These are phyloP conservation scores for Suillus subluteus DNA, from an alignment of 768 basidiomycete genomes.

Conservation along the genomic window DNA sequence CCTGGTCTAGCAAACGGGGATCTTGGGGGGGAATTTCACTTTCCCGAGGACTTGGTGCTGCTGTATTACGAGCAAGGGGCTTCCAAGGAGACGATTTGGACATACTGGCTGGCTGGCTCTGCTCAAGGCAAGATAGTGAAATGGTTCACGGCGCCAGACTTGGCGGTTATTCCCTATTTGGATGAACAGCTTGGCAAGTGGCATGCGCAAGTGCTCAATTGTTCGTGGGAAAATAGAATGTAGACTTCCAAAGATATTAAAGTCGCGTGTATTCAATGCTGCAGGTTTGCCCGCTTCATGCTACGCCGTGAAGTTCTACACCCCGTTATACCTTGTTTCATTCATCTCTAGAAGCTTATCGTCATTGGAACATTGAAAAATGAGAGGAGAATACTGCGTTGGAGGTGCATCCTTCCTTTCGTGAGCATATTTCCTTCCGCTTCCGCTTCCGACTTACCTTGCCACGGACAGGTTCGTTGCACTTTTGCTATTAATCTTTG, in stretches of 20 bases:
- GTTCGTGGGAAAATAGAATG: slow-evolving; percentile 18
- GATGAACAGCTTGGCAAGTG: slow-evolving; percentile 19
- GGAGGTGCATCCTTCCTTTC: slow-evolving; percentile 72
- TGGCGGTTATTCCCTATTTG: slow-evolving; percentile 29
- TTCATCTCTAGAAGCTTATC: slow-evolving; percentile 8
- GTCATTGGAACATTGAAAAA: slow-evolving; percentile 27
- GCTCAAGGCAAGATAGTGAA: not conserved
- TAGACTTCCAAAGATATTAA: slow-evolving; percentile 1
- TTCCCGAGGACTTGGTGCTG: slow-evolving; percentile 23
- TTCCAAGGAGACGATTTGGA: slow-evolving; percentile 29
- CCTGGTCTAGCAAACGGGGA: slow-evolving; percentile 34
- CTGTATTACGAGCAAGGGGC: slow-evolving; percentile 21
- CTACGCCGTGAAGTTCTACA: slow-evolving; percentile 12
- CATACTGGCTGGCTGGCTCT: slow-evolving; percentile 20
- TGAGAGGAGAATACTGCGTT: slow-evolving; percentile 81
- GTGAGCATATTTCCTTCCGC: slow-evolving; percentile 44
- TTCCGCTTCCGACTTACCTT: slow-evolving; percentile 19
- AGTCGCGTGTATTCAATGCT: slow-evolving; percentile 21
- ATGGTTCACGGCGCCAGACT: slow-evolving; percentile 13
- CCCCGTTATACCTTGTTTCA: slow-evolving; percentile 21
- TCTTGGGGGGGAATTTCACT: slow-evolving; percentile 33
- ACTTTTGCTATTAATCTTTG: slow-evolving; percentile 73
- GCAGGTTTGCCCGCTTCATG: slow-evolving; percentile 26
- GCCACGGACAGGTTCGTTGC: slow-evolving; percentile 28
- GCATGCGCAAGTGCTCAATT: slow-evolving; percentile 9